Conservation (phyloP, 768 basidiomycete genomes). For the Tulasnella sp. region DNA sequence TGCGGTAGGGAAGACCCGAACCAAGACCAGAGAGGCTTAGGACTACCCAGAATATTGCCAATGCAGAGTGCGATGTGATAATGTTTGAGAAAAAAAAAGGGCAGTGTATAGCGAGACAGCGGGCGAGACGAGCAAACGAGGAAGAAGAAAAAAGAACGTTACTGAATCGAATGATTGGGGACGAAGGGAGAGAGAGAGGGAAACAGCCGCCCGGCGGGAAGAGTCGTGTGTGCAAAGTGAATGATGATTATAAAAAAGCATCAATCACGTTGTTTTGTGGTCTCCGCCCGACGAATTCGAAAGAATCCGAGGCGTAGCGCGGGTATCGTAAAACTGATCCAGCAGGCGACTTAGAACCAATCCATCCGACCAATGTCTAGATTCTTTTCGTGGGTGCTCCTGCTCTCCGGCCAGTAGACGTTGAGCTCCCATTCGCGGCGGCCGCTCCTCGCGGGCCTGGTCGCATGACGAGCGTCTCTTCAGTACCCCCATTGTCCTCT, state of each 20-base stretch:
- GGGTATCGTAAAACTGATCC: not conserved
- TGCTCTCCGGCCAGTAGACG: not conserved
- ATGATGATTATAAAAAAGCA: not conserved
- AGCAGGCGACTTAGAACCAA: not conserved
- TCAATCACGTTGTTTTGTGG: not conserved
- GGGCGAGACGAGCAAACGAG: not conserved
- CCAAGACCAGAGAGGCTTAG: not conserved
- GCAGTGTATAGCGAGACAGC: not conserved
- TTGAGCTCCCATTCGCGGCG: not conserved
- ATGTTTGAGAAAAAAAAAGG: not conserved
- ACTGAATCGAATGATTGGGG: not conserved
- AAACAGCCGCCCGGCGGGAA: not conserved
- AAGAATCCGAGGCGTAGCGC: not conserved
- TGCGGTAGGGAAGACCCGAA: not conserved
- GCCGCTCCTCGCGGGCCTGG: not conserved
- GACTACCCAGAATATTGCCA: not conserved
- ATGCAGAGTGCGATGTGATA: not conserved
- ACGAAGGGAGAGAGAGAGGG: not conserved
- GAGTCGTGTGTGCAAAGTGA: not conserved
- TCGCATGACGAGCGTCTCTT: slow-evolving; percentile 21
- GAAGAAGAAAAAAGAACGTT: not conserved
- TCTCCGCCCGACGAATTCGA: not conserved
- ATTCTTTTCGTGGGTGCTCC: not conserved
- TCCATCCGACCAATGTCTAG: not conserved
- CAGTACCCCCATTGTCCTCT: slow-evolving; percentile 16